These are phyloP conservation scores for Periconia digitata DNA, from an alignment of 2,329 filamentous ascomycete species.

Conservation along the genomic window DNA sequence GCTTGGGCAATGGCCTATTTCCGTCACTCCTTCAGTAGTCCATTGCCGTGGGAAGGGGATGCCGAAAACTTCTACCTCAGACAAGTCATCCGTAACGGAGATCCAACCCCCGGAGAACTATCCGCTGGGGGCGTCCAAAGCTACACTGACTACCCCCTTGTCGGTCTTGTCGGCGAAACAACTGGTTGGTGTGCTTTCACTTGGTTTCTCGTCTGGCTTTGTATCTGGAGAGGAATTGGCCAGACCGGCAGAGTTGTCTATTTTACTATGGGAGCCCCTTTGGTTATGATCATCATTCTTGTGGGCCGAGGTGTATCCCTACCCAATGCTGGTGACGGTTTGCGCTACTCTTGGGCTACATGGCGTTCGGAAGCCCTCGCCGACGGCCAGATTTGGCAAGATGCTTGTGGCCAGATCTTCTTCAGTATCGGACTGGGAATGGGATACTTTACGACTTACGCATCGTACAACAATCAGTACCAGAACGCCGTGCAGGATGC, in stretches of 20 bases:
- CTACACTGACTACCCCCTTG: not conserved
- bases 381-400: not conserved
- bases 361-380: not conserved
- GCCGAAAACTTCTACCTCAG: not conserved
- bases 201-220: slow-evolving; percentile 62
- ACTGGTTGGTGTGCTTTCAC: slow-evolving; percentile 60
- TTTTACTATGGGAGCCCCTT: slow-evolving; percentile 63
- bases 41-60: slow-evolving; percentile 55
- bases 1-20: slow-evolving; percentile 64
- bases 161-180: slow-evolving; percentile 30
- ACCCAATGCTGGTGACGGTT: not conserved
- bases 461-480: slow-evolving; percentile 55
- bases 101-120: not conserved
- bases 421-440: not conserved
- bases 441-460: slow-evolving; percentile 58
- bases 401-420: not conserved
- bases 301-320: slow-evolving; percentile 58
- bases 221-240: slow-evolving; percentile 61
- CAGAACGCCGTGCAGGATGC: slow-evolving; percentile 59
- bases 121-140: not conserved
- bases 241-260: slow-evolving; percentile 62
- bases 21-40: slow-evolving; percentile 57
- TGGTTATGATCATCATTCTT: slow-evolving; percentile 59
- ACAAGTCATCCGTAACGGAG: not conserved
- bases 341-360: not conserved